These are phyloP conservation scores for Calonectria pseudoturangicola DNA, from an alignment of 2,329 filamentous ascomycete genomes.

Conservation along the genomic window DNA sequence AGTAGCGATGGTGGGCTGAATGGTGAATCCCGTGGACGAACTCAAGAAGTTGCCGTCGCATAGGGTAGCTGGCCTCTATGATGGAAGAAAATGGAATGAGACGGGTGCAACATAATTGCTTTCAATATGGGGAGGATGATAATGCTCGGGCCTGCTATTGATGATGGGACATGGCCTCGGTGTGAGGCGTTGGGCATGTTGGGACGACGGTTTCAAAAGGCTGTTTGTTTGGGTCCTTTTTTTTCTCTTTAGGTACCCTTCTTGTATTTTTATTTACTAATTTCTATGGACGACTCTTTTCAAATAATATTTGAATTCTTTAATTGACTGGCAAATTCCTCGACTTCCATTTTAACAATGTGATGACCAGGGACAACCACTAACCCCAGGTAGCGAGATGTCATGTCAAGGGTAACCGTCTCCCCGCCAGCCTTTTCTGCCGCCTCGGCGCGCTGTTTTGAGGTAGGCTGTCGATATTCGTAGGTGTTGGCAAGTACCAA, in stretches of 20 bases:
- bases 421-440: conserved; percentile 59
- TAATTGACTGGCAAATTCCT: conserved; percentile 80
- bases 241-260: conserved; percentile 45
- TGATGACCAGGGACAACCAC: conserved; percentile 92
- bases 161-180: conserved; percentile 49
- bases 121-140: conserved; percentile 21
- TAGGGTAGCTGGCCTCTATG: conserved; percentile 54
- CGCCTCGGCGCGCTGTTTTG: conserved; percentile 65
- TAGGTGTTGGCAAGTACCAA: conserved; percentile 90
- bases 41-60: conserved; percentile 70
- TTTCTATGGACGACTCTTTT: conserved; percentile 46
- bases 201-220: conserved; percentile 49
- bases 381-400: conserved; percentile 89
- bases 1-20: conserved; percentile 73
- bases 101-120: background rate
- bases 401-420: conserved; percentile 81
- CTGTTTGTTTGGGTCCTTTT: conserved; percentile 47
- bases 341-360: conserved; percentile 91
- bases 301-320: conserved; percentile 47
- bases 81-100: conserved; percentile 25
- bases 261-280: conserved; percentile 56
- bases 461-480: conserved; percentile 88
- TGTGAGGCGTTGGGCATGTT: conserved; percentile 55
- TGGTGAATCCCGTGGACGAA: conserved; percentile 74
- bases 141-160: conserved; percentile 36